Evolutionary conservation across 2,329 filamentous ascomycete genomes (phyloP).

Genomic region (Penicillium oxalicum): DNA sequence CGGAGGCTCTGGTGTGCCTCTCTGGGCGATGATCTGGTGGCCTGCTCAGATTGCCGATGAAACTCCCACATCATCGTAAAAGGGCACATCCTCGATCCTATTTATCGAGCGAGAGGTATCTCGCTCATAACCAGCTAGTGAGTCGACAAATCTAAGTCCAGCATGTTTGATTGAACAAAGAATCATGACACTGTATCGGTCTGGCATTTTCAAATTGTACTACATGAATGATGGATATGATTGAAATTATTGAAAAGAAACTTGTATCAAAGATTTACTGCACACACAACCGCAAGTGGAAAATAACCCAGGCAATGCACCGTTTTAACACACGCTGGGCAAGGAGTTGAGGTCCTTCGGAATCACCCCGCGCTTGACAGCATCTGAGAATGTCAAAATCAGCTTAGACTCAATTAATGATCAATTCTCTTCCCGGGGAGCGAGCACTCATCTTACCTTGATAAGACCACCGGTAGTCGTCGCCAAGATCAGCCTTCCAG

Average conservation of each 20-base stretch:
- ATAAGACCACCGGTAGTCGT: constrained; percentile 32
- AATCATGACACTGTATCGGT: no score
- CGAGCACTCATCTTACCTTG: constrained; percentile 12
- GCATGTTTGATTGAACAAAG: no score
- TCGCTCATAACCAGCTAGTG: no score
- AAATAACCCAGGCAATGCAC: no score
- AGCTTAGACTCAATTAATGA: not conserved
- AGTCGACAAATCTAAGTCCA: no score
- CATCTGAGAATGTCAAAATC: not conserved
- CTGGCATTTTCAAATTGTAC: no score
- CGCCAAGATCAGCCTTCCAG: constrained; percentile 49
- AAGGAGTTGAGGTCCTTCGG: not conserved
- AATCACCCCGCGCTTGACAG: not conserved
- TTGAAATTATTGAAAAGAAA: not conserved
- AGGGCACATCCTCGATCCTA: not conserved
- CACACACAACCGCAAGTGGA: no score
- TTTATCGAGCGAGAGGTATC: not conserved
- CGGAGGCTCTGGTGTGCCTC: constrained; percentile 13
- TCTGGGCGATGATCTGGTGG: constrained; percentile 25
- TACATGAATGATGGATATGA: not conserved
- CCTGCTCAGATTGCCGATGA: constrained; percentile 3
- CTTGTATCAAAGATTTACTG: no score
- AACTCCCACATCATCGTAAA: not conserved
- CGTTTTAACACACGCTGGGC: not conserved
- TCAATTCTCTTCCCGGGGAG: not conserved